Evolutionary conservation across 192 early-diverging fungal species (phyloP), one percentile per base, ranked within the genome.

Genomic region (Coemansia umbellata): DNA sequence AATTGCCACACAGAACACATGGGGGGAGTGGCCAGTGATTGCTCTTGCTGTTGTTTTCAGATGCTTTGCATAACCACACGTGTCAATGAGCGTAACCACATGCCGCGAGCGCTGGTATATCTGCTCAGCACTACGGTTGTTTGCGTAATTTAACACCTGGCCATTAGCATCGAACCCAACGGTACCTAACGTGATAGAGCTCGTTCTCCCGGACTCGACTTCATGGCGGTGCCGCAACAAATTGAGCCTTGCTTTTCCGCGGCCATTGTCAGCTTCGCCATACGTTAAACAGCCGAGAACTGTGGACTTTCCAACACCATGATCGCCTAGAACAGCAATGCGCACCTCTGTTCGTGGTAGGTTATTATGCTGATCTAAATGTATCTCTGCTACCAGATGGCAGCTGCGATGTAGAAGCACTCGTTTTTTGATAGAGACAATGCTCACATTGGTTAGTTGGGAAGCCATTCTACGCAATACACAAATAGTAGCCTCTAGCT

Each of bases 141-240:
- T 72, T 55, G 81, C 85, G 50, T 91, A 91, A 71, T 88, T 94
- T 40, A 94, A 71, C 30, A 89, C 65, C 17, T 73, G 53, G 10
- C 87, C 91, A 5, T 74, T 78, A 8, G 80, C 78, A 26, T 80
- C 82, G 68, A 90, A 97, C 1, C 94, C 92, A 57, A 97, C 80
- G 43, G 91, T 87, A 49, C 91, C 91, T 44, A 87, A 82, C 0
- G 90, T 80, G 21, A 97, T 88, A 17, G 89, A 91, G 17, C 88
- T 91, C n/a, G 92, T 97, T 11, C 90, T 69, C n/a, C 94, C 94
- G 13, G 86, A 80, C 70, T 91, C 91, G 21, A 97, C 78, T 58
- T 97, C 94, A 60, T 97, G 94, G 21, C 82, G 85, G 74, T 97
- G 94, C 17, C 92, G 84, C 42, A 95, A 80, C 27, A 94, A 66